These are phyloP conservation scores for Ceratobasidium papillatum DNA, from an alignment of 1,284 basidiomycete genomes.

Conservation along the genomic window DNA sequence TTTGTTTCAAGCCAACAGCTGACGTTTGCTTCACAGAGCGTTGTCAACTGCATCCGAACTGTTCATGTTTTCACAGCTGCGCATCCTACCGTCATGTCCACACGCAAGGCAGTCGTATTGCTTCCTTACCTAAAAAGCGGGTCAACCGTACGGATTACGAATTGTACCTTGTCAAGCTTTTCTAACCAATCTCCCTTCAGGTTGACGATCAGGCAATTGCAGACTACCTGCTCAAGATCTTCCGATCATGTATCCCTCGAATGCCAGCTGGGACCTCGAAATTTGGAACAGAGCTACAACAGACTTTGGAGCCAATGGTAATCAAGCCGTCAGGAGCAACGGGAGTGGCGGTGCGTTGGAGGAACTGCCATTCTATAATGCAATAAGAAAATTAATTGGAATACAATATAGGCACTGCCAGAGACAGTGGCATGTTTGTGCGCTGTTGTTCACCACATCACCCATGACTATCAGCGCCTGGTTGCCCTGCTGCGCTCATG, in stretches of 20 bases:
- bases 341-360: slow-evolving; percentile 64
- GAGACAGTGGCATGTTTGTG: slow-evolving; percentile 94
- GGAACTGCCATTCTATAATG: background rate
- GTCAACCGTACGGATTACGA: slow-evolving; percentile 61
- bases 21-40: slow-evolving; percentile 61
- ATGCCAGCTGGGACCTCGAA: slow-evolving; percentile 88
- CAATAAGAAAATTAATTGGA: slow-evolving; percentile 13
- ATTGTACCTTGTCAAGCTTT: background rate
- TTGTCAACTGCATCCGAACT: slow-evolving; percentile 82
- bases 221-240: slow-evolving; percentile 88
- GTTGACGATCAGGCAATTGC: slow-evolving; percentile 81
- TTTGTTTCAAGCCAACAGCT: slow-evolving; percentile 46
- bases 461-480: slow-evolving; percentile 82
- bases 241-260: slow-evolving; percentile 81
- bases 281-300: slow-evolving; percentile 86
- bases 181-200: slow-evolving; percentile 54
- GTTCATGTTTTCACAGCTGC: slow-evolving; percentile 83
- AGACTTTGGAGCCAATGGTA: slow-evolving; percentile 85
- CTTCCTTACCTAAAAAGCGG: slow-evolving; percentile 88
- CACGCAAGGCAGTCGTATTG: slow-evolving; percentile 79
- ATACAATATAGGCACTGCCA: slow-evolving; percentile 71
- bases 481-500: slow-evolving; percentile 83
- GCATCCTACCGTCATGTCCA: slow-evolving; percentile 82
- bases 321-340: slow-evolving; percentile 76
- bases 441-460: slow-evolving; percentile 82